phyloP scores from a whole-genome alignment of 2,329 filamentous ascomycete genomes.

The Shiraia sp. region DNA sequence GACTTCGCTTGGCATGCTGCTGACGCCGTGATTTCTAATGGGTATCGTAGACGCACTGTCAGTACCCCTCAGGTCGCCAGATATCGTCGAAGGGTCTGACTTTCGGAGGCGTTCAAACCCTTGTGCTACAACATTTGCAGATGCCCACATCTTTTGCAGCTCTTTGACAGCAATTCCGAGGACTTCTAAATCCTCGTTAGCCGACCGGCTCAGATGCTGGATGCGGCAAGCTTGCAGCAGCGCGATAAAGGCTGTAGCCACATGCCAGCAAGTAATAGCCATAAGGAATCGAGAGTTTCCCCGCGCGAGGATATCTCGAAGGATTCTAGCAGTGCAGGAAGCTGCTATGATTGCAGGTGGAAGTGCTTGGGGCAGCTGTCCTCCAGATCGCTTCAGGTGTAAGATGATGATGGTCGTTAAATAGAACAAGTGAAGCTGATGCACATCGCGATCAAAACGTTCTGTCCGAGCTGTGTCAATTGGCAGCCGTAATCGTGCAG shows the following conservation, averaged over 20 bases:
- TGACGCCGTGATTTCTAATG: not conserved
- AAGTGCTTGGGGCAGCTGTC: slow-evolving; percentile 24
- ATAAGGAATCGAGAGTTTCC: slow-evolving; percentile 27
- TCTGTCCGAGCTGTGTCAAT: slow-evolving; percentile 19
- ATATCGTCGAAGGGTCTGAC: not conserved
- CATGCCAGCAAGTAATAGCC: slow-evolving; percentile 30
- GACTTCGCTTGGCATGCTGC: not conserved
- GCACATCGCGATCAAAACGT: slow-evolving; percentile 24
- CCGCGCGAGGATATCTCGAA: slow-evolving; percentile 24
- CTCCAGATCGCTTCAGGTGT: slow-evolving; percentile 24
- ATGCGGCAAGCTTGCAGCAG: slow-evolving; percentile 26
- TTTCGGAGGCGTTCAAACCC: slow-evolving; percentile 24
- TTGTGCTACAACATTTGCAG: slow-evolving; percentile 23
- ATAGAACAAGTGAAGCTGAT: slow-evolving; percentile 27
- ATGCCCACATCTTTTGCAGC: slow-evolving; percentile 28
- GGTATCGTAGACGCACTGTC: not conserved
- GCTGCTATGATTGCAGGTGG: slow-evolving; percentile 26
- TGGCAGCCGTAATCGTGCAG: slow-evolving; percentile 12
- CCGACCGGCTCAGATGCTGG: slow-evolving; percentile 15
- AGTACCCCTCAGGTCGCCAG: not conserved
- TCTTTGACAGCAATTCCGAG: slow-evolving; percentile 19
- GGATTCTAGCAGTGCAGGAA: slow-evolving; percentile 24
- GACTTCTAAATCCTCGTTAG: slow-evolving; percentile 24
- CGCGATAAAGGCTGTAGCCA: slow-evolving; percentile 26
- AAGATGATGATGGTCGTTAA: slow-evolving; percentile 26